Conservation (phyloP, 805 yeast species). For the Brettanomyces naardenensis region DNA sequence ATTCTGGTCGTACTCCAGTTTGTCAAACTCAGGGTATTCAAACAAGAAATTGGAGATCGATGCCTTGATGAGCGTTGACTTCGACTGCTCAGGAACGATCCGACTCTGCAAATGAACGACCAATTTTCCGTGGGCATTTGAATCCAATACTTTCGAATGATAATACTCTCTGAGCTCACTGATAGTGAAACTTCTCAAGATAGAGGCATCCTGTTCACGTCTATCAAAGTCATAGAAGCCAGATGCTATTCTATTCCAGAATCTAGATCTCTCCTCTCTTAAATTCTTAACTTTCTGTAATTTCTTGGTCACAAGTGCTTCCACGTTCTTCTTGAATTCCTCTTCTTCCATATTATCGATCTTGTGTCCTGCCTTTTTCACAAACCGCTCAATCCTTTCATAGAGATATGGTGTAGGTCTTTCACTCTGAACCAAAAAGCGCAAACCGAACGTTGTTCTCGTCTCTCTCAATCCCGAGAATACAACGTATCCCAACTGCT, state of each 20-base stretch:
- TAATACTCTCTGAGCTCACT: slow-evolving; percentile 52
- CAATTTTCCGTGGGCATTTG: slow-evolving; percentile 29
- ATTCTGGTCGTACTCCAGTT: slow-evolving; percentile 18
- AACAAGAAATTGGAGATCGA: slow-evolving; percentile 24
- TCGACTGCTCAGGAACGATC: slow-evolving; percentile 15
- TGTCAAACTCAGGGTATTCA: slow-evolving; percentile 19
- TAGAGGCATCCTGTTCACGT: slow-evolving; percentile 47
- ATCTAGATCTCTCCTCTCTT: slow-evolving; percentile 62
- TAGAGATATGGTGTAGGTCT: slow-evolving; percentile 67
- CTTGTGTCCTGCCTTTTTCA: slow-evolving; percentile 36
- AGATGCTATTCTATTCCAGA: slow-evolving; percentile 58
- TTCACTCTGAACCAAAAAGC: slow-evolving; percentile 80
- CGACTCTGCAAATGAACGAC: slow-evolving; percentile 62
- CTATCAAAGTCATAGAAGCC: slow-evolving; percentile 75
- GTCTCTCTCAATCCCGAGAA: slow-evolving; percentile 66
- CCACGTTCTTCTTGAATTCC: slow-evolving; percentile 62
- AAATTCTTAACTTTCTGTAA: slow-evolving; percentile 69
- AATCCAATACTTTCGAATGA: slow-evolving; percentile 30
- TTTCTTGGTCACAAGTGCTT: slow-evolving; percentile 58
- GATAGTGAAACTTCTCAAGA: slow-evolving; percentile 46
- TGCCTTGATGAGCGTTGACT: slow-evolving; percentile 18
- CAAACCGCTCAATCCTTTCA: slow-evolving; percentile 64
- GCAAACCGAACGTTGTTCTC: slow-evolving; percentile 64
- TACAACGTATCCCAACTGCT: slow-evolving; percentile 92
- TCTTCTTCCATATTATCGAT: slow-evolving; percentile 44